Conservation (phyloP, 2,329 filamentous ascomycete genomes). For the Diaporthe sp. region DNA sequence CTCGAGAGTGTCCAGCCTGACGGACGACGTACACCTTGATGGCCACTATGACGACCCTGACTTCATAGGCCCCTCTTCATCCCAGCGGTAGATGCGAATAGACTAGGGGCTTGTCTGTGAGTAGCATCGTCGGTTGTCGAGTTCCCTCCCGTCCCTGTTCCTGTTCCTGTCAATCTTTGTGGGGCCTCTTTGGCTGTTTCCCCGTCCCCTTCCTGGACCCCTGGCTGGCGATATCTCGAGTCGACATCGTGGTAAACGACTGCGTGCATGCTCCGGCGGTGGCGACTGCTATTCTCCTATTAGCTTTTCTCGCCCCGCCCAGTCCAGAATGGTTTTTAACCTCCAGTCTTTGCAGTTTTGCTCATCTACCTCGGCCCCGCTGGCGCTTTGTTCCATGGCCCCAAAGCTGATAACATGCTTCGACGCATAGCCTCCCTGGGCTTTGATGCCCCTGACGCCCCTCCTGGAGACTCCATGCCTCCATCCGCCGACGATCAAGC, state of each 20-base stretch:
- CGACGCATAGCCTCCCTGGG: constrained; percentile 59
- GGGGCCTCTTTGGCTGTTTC: constrained; percentile 11
- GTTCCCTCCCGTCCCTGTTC: background rate
- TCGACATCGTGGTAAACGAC: background rate
- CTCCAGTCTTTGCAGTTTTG: constrained; percentile 21
- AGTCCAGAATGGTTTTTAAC: constrained; percentile 31
- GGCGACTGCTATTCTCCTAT: background rate
- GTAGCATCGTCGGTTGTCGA: background rate
- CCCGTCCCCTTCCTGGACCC: background rate
- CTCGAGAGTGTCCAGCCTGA: constrained; percentile 13
- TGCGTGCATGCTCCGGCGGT: constrained; percentile 6
- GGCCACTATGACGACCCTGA: constrained; percentile 37
- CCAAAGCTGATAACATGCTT: constrained; percentile 55
- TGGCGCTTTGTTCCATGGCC: constrained; percentile 38
- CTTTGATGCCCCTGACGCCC: constrained; percentile 56
- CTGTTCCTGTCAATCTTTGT: constrained; percentile 24
- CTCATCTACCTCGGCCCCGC: constrained; percentile 10
- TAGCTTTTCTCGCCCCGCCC: background rate
- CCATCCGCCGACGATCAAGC: constrained; percentile 63
- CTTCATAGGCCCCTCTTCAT: constrained; percentile 36
- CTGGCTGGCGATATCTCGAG: background rate
- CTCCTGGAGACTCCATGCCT: constrained; percentile 66
- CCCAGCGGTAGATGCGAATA: constrained; percentile 9
- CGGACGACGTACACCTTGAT: constrained; percentile 36
- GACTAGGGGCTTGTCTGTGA: constrained; percentile 30